Evolutionary conservation across 495 filamentous ascomycete genomes (phyloP).

Genomic region (Aspergillus saccharolyticus): DNA sequence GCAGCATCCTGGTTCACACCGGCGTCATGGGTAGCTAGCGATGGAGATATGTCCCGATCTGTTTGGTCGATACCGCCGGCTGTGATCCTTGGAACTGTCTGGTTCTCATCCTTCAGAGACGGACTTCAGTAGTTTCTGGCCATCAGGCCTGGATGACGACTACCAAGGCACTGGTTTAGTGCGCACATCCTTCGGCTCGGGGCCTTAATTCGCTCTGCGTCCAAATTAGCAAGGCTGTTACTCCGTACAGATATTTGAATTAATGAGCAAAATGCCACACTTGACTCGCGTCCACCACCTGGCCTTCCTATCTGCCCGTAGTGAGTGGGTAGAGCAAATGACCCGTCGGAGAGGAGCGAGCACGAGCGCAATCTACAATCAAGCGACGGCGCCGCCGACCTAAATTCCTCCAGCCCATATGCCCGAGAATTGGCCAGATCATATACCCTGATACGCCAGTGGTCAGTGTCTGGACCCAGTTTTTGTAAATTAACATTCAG

Average conservation of each 20-base stretch:
- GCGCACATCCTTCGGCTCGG: neutral
- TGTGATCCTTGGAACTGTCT: neutral
- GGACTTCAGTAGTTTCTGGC: neutral
- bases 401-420: neutral
- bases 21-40: too few relatives aligned
- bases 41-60: neutral
- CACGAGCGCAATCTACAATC: neutral
- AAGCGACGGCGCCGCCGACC: neutral
- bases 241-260: neutral
- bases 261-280: neutral
- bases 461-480: neutral
- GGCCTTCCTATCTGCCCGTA: neutral
- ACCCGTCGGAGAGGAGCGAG: conserved; percentile 4
- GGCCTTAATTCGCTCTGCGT: neutral
- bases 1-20: too few relatives aligned
- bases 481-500: neutral
- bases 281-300: neutral
- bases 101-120: neutral
- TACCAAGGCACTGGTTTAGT: neutral
- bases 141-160: neutral
- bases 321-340: neutral
- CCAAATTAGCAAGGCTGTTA: neutral
- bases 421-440: neutral
- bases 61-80: neutral
- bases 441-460: neutral